These are phyloP conservation scores for Trypanosoma melophagium DNA, from an alignment of 208 protist species.

Conservation along the genomic window DNA sequence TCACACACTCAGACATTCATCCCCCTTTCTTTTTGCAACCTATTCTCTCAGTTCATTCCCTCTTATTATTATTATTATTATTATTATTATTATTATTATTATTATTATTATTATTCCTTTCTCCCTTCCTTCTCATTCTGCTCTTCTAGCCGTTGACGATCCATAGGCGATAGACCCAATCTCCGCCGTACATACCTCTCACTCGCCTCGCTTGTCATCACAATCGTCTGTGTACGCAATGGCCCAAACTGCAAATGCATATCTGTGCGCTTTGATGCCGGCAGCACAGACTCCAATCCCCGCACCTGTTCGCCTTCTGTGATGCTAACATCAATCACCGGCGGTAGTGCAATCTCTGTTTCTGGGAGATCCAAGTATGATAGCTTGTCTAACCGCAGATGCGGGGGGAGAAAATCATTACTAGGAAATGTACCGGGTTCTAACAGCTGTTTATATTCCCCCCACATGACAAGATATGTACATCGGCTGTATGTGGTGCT, in stretches of 20 bases:
- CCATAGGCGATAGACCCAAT: conserved; percentile 49
- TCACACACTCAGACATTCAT: too few species aligned
- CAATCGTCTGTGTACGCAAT: conserved; percentile 68
- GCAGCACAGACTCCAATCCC: conserved; percentile 54
- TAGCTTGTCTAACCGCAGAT: conserved; percentile 72
- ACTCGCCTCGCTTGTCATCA: conserved; percentile 65
- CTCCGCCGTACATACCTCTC: conserved; percentile 80
- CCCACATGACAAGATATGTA: conserved; percentile 80
- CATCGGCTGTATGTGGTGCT: conserved; percentile 77
- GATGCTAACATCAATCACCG: conserved; percentile 67
- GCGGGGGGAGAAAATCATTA: conserved; percentile 72
- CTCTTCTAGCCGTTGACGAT: conserved; percentile 31
- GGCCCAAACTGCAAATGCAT: conserved; percentile 77
- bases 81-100: too few species aligned
- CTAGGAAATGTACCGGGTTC: conserved; percentile 69
- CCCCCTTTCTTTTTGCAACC: too few species aligned
- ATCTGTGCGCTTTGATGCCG: conserved; percentile 61
- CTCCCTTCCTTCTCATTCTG: conserved; percentile 12
- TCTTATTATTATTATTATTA: neutral
- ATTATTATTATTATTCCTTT: neutral
- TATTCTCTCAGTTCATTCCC: neutral
- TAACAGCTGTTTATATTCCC: conserved; percentile 81
- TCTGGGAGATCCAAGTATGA: conserved; percentile 76
- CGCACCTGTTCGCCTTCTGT: conserved; percentile 58
- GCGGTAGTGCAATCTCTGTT: conserved; percentile 81